Conservation (phyloP, 352 stramenopile genomes). For the Phytophthora pini region DNA sequence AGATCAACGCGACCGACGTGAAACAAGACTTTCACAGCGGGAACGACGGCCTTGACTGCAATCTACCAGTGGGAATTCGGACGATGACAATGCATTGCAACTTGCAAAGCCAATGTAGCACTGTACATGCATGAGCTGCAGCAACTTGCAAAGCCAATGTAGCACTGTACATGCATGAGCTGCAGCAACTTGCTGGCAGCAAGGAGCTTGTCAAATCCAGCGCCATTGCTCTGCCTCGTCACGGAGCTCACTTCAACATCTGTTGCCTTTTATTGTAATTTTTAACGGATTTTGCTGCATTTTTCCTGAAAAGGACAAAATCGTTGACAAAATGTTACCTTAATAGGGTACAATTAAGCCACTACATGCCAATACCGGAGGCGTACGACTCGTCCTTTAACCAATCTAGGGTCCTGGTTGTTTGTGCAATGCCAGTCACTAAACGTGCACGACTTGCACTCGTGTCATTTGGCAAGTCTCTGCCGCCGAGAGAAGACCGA, state of each 20-base stretch:
- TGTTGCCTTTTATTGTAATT: neutral
- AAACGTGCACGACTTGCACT: too few species aligned
- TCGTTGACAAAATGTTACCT: neutral
- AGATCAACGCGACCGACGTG: too few species aligned
- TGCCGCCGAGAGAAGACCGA: constrained; percentile 4
- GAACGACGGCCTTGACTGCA: too few species aligned
- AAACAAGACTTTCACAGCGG: too few species aligned
- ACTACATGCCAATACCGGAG: neutral
- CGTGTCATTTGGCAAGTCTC: constrained; percentile 3
- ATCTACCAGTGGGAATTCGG: too few species aligned
- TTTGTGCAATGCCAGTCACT: constrained; percentile 4
- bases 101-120: too few species aligned
- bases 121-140: too few species aligned
- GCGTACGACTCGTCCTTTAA: neutral
- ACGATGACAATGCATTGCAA: too few species aligned
- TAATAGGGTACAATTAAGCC: neutral
- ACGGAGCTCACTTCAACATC: constrained; percentile 9
- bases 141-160: too few species aligned
- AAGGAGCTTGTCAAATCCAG: neutral
- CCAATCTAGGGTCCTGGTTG: neutral
- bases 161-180: too few species aligned
- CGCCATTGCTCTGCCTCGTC: constrained; percentile 4
- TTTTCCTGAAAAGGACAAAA: neutral
- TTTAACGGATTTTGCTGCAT: neutral
- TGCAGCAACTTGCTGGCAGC: too few species aligned